These are phyloP conservation scores for Uronychia binucleata DNA, from an alignment of 73 alveolate species.

Conservation along the genomic window DNA sequence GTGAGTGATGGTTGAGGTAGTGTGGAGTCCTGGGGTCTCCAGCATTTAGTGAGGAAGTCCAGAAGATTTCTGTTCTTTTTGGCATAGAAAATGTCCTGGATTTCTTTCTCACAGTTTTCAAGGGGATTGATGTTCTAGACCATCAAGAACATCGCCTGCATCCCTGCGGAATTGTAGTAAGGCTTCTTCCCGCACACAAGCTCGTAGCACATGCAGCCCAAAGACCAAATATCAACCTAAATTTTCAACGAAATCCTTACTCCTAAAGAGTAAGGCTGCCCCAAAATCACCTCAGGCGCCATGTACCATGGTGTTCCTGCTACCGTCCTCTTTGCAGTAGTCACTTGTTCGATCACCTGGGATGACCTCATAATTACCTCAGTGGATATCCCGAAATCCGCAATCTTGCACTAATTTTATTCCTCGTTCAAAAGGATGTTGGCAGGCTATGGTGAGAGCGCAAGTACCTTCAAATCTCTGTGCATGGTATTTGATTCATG, in stretches of 20 bases:
- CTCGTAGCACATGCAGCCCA: conserved; percentile 98
- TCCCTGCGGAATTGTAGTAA: conserved; percentile 12
- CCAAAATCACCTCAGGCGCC: conserved; percentile 42
- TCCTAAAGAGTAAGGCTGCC: neutral
- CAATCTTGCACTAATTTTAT: neutral
- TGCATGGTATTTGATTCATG: conserved; percentile 1
- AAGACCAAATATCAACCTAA: conserved; percentile 94
- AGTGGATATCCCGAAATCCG: conserved; percentile 10
- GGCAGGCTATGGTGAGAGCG: neutral
- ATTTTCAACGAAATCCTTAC: neutral
- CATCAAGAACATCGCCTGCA: conserved; percentile 15
- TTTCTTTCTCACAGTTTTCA: conserved; percentile 12
- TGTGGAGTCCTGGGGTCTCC: conserved; percentile 22
- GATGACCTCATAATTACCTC: neutral
- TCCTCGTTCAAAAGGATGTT: neutral
- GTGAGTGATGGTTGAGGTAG: conserved; percentile 28
- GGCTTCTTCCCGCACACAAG: conserved; percentile 67
- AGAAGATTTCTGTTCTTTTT: conserved; percentile 1
- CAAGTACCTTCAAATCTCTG: neutral
- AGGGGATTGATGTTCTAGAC: conserved; percentile 7
- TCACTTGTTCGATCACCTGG: neutral
- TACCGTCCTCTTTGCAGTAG: conserved; percentile 1
- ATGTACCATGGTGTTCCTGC: conserved; percentile 39
- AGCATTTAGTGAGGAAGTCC: conserved; percentile 24
- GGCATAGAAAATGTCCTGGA: conserved; percentile 25